phyloP scores from a whole-genome alignment of 352 stramenopile species.

The Phytophthora megakarya region DNA sequence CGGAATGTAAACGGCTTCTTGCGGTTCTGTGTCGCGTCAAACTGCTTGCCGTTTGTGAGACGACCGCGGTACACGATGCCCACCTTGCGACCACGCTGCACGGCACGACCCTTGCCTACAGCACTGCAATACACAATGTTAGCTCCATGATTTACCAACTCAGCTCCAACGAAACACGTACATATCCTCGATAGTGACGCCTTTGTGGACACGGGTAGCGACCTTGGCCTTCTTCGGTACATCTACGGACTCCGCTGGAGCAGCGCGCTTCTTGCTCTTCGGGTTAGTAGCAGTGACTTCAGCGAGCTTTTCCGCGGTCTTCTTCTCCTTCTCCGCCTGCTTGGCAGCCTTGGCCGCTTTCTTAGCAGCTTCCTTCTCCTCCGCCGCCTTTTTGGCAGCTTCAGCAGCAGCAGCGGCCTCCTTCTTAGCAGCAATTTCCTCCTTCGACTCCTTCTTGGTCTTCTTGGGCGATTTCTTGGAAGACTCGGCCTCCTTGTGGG shows the following conservation, averaged over 20 bases:
- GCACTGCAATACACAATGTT: slow-evolving; percentile 56
- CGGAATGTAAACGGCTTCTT: slow-evolving; percentile 88
- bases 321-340: slow-evolving; percentile 50
- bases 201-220: slow-evolving; percentile 66
- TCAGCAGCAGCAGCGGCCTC: slow-evolving; percentile 32
- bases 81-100: slow-evolving; percentile 71
- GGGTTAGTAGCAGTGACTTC: slow-evolving; percentile 43
- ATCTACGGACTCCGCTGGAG: slow-evolving; percentile 59
- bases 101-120: slow-evolving; percentile 69
- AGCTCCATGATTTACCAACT: no score
- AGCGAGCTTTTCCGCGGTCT: slow-evolving; percentile 57
- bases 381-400: slow-evolving; percentile 32
- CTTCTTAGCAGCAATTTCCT: slow-evolving; percentile 41
- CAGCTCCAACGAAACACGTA: slow-evolving; percentile 44
- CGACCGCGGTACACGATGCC: slow-evolving; percentile 83
- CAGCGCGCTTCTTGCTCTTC: slow-evolving; percentile 72
- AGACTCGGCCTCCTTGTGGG: slow-evolving; percentile 44
- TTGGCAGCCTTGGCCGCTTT: slow-evolving; percentile 40
- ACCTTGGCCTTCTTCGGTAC: slow-evolving; percentile 83
- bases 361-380: slow-evolving; percentile 38
- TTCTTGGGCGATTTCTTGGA: slow-evolving; percentile 40
- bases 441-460: slow-evolving; percentile 30
- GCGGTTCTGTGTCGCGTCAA: slow-evolving; percentile 79
- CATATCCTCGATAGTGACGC: slow-evolving; percentile 80
- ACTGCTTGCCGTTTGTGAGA: slow-evolving; percentile 86